Evolutionary conservation across 257 asterid species (phyloP), one percentile per base, ranked within the genome.

Genomic region (Oldenlandia corymbosa): DNA sequence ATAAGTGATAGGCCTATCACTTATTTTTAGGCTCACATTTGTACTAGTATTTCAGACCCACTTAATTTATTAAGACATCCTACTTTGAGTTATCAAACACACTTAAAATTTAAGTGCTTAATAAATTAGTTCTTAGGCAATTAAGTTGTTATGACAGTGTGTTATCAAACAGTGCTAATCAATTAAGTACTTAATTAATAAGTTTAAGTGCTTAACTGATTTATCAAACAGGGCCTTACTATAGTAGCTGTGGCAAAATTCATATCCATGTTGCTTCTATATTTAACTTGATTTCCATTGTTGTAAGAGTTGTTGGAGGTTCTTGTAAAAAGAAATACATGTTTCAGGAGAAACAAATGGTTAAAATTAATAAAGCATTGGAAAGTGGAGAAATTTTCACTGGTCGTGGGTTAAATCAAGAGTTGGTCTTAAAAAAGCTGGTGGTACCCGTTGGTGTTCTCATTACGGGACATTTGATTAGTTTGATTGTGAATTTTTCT

Each of bases 391-490:
- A 27, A 13, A 53, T 54, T 17, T 3, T 27, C 7, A 27, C 11
- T 16, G n/a, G 36, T 2, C n/a, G 27, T 52, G 58, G 58, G 7
- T 52, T 52, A 54, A 28, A 66, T 43, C 39, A 57, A 26, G 43
- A 56, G 7, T 21, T 3, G 18, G 11, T 0, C 47, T 43, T 20
- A 30, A 66, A 56, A 18, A 10, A 5, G 7, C 6, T 0, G 58
- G 64, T 56, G 47, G 34, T 30, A 67, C 65, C 43, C 65, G 21
- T 58, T 47, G 21, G 32, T 27, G 12, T 30, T 67, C 50, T 6
- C 42, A 58, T 48, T 68, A 58, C 18, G 13, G 45, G 31, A 56
- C 13, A n/a, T n/a, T n/a, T 46, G 31, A 18, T 57, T n/a, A 67
- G 6, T 1, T 58, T 67, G 16, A 59, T 49, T 59, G 14, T 67